Conservation (phyloP, 345 rosid genomes). For the Heritiera fomes region DNA sequence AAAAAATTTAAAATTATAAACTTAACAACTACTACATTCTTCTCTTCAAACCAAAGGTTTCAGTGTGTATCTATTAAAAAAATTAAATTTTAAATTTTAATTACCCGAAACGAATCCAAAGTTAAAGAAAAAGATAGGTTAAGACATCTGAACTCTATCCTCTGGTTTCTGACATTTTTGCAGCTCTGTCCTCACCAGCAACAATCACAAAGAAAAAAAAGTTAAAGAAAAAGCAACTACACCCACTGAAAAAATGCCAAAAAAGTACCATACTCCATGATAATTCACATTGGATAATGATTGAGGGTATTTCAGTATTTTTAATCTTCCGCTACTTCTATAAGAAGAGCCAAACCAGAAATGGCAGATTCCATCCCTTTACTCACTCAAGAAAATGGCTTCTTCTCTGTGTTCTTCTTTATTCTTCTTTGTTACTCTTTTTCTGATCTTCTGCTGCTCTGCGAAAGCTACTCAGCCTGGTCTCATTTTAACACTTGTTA, state of each 20-base stretch:
- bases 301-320: conserved; percentile 20
- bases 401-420: conserved; percentile 10
- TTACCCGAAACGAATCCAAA: no score
- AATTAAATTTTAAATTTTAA: no score
- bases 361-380: neutral
- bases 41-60: no score
- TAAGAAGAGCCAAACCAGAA: conserved; percentile 6
- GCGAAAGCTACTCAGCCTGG: conserved; percentile 33
- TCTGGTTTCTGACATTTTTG: neutral
- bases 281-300: conserved; percentile 15
- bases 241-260: neutral
- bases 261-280: conserved; percentile 38
- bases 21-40: no score
- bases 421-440: neutral
- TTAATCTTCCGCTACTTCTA: neutral
- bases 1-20: no score
- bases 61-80: no score
- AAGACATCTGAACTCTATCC: no score
- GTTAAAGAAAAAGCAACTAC: neutral
- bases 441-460: conserved; percentile 29
- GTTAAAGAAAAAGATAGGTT: no score
- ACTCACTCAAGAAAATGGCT: conserved; percentile 35
- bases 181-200: neutral
- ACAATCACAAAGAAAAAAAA: neutral
- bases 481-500: conserved; percentile 70